These are phyloP conservation scores for Zasmidium cellare DNA, from an alignment of 2,329 filamentous ascomycete species.

Conservation along the genomic window DNA sequence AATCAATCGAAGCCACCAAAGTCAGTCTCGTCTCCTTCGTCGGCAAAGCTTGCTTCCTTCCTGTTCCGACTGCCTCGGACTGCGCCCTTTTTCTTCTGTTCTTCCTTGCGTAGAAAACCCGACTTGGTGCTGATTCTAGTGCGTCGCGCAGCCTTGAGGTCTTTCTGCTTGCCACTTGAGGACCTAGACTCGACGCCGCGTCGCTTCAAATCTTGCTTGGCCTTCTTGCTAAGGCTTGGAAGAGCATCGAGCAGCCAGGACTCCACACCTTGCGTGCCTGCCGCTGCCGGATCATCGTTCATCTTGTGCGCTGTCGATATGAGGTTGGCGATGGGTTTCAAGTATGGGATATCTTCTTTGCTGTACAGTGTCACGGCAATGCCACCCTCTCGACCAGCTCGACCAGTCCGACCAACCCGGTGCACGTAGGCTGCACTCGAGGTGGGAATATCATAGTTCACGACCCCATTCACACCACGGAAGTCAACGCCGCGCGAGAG, in stretches of 20 bases:
- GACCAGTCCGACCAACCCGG: constrained; percentile 84
- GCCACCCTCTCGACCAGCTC: constrained; percentile 83
- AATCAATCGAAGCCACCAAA: constrained; percentile 44
- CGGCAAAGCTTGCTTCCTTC: constrained; percentile 21
- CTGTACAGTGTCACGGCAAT: constrained; percentile 94
- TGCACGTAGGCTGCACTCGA: constrained; percentile 89
- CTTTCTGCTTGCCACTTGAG: constrained; percentile 39
- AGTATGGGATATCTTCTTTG: constrained; percentile 85
- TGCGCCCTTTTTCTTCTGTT: constrained; percentile 60
- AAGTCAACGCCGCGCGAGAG: constrained; percentile 93
- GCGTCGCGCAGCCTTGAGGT: constrained; percentile 47
- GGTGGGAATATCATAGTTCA: constrained; percentile 97
- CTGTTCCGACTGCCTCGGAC: constrained; percentile 38
- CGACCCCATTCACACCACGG: constrained; percentile 88
- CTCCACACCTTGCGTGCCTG: constrained; percentile 57
- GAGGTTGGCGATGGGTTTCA: constrained; percentile 91
- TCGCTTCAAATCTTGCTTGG: constrained; percentile 78
- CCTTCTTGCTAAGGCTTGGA: constrained; percentile 78
- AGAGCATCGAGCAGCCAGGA: constrained; percentile 87
- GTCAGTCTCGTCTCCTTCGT: constrained; percentile 33
- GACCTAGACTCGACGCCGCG: constrained; percentile 74
- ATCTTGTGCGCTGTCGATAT: constrained; percentile 81
- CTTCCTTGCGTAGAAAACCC: constrained; percentile 68
- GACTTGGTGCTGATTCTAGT: constrained; percentile 81
- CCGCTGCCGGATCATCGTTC: constrained; percentile 39